Conservation (phyloP, 2,329 filamentous ascomycete genomes). For the Aspergillus sp. region DNA sequence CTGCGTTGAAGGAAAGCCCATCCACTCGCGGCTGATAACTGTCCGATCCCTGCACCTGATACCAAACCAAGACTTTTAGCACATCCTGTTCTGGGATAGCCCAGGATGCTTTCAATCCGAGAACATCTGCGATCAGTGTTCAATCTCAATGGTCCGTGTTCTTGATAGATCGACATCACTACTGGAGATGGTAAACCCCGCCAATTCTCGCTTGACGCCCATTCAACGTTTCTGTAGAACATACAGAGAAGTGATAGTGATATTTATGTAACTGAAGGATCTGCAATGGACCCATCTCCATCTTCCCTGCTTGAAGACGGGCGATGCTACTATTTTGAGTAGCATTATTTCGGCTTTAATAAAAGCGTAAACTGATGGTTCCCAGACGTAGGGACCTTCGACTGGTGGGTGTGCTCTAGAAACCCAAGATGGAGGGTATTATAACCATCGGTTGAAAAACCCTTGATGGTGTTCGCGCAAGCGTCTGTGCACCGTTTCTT, state of each 20-base stretch:
- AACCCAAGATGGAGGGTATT: not conserved
- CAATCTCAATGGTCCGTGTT: not conserved
- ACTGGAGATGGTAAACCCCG: conserved; percentile 1
- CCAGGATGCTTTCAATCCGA: not conserved
- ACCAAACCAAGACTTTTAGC: not conserved
- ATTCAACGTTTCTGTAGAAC: not conserved
- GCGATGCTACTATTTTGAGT: not conserved
- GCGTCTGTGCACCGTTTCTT: not conserved
- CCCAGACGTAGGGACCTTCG: not conserved
- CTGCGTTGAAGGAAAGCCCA: not conserved
- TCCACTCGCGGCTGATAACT: not conserved
- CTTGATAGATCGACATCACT: conserved; percentile 4
- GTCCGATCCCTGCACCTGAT: not conserved
- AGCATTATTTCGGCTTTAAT: not conserved
- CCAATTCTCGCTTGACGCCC: not conserved
- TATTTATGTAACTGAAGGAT: not conserved
- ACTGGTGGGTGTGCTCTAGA: not conserved
- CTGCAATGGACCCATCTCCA: not conserved
- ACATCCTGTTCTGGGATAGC: not conserved
- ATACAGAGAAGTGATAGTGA: not conserved
- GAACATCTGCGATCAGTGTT: not conserved
- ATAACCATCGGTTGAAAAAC: not conserved
- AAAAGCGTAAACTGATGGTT: not conserved
- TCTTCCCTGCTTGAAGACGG: not conserved
- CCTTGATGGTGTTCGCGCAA: not conserved